Evolutionary conservation across 169 alveolate species (phyloP).

Genomic region (Plasmodium reichenowi): DNA sequence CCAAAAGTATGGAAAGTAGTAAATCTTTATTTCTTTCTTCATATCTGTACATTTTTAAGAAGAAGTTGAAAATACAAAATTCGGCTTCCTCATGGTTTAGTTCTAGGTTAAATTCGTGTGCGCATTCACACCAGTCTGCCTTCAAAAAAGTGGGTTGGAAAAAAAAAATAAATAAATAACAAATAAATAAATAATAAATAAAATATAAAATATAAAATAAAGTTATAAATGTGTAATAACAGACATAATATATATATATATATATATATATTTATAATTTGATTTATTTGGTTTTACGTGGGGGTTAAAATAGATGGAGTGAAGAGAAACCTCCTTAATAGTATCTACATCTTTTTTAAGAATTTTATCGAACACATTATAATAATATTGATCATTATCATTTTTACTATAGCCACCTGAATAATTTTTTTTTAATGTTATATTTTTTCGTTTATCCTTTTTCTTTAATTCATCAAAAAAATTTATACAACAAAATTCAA

Average conservation of each 20-base stretch:
- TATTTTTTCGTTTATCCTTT: slow-evolving; percentile 53
- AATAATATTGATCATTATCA: slow-evolving; percentile 12
- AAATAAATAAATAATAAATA: not conserved
- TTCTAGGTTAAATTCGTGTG: slow-evolving; percentile 54
- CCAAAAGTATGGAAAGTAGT: slow-evolving; percentile 37
- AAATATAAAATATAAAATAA: not conserved
- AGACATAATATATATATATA: not conserved
- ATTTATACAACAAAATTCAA: slow-evolving; percentile 48
- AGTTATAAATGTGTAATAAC: not conserved
- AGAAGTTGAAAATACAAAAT: slow-evolving; percentile 60
- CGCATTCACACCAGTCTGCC: slow-evolving; percentile 77
- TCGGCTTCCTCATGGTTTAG: slow-evolving; percentile 41
- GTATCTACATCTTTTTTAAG: slow-evolving; percentile 57
- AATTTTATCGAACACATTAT: slow-evolving; percentile 53
- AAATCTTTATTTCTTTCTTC: slow-evolving; percentile 61
- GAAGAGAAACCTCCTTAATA: slow-evolving; percentile 45
- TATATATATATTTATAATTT: not conserved
- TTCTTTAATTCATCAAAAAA: slow-evolving; percentile 44
- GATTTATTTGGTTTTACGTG: slow-evolving; percentile 30
- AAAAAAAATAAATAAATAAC: not conserved
- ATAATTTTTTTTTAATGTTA: slow-evolving; percentile 34
- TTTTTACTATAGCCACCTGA: slow-evolving; percentile 25
- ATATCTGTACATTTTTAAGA: slow-evolving; percentile 70
- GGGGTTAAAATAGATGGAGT: slow-evolving; percentile 57
- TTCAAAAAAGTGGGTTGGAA: not conserved